Conservation (phyloP, 805 yeast species). For the Kodamaea jinghongensis region DNA sequence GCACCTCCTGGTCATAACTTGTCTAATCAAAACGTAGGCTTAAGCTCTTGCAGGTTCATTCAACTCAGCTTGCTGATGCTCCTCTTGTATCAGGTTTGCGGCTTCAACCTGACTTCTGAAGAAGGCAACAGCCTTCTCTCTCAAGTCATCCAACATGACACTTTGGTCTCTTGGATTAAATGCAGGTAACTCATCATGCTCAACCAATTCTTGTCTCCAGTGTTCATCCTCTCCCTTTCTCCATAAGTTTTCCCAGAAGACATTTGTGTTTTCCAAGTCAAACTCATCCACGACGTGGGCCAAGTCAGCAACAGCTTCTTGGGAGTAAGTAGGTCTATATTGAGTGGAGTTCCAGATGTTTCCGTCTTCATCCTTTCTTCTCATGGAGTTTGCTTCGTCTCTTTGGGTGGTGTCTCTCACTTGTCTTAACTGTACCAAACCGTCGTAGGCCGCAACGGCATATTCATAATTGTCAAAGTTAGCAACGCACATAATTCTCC, state of each 20-base stretch:
- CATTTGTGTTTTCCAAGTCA: slow-evolving; percentile 44
- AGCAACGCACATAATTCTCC: slow-evolving; percentile 89
- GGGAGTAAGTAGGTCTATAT: slow-evolving; percentile 85
- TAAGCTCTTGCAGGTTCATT: too few relatives aligned
- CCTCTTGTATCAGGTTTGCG: too few relatives aligned
- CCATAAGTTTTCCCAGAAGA: slow-evolving; percentile 86
- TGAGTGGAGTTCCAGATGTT: slow-evolving; percentile 85
- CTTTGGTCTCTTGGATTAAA: slow-evolving; percentile 65
- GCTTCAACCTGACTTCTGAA: slow-evolving; percentile 21
- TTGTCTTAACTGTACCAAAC: slow-evolving; percentile 68
- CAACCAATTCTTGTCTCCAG: slow-evolving; percentile 62
- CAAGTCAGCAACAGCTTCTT: slow-evolving; percentile 88
- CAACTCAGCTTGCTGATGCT: too few relatives aligned
- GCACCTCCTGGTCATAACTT: too few relatives aligned
- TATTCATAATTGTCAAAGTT: slow-evolving; percentile 56
- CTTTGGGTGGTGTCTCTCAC: slow-evolving; percentile 64
- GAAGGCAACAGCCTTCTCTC: slow-evolving; percentile 36
- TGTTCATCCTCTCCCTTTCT: slow-evolving; percentile 74
- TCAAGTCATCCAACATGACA: slow-evolving; percentile 60
- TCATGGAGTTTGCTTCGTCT: slow-evolving; percentile 60
- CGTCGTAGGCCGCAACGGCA: slow-evolving; percentile 72
- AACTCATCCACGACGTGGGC: slow-evolving; percentile 66
- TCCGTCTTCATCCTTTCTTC: slow-evolving; percentile 73
- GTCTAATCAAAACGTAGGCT: too few relatives aligned
- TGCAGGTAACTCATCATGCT: slow-evolving; percentile 59